A percentile compares a stretch with the other conserved stretches of the same genome.
Conservation (phyloP, 2,329 filamentous ascomycete species). For the Kalaharituber pfeilii region DNA sequence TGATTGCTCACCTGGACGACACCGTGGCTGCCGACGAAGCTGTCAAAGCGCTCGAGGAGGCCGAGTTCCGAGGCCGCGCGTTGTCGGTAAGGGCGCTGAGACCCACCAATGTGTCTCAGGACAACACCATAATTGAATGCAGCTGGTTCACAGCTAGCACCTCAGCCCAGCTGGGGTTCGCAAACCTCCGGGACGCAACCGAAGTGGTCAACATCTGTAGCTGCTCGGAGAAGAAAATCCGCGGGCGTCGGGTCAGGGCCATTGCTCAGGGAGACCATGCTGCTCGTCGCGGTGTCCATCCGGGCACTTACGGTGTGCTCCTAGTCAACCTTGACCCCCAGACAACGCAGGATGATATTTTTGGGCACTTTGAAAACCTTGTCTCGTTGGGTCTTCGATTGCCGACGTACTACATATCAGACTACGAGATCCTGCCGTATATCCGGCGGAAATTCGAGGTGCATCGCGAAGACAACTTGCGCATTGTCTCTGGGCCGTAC, state of each 20-base stretch:
- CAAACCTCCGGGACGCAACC: not conserved
- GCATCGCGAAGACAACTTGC: not conserved
- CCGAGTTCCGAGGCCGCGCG: not conserved
- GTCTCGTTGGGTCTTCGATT: not conserved
- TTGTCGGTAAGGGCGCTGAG: conserved; percentile 5
- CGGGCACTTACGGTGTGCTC: not conserved
- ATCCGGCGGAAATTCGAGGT: not conserved
- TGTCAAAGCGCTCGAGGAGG: conserved; percentile 6
- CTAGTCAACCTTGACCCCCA: not conserved
- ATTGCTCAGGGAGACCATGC: conserved; percentile 4
- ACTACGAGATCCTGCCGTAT: not conserved
- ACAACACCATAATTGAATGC: conserved; percentile 10
- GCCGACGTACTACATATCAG: not conserved
- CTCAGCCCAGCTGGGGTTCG: conserved; percentile 5
- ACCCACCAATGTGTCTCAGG: conserved; percentile 4
- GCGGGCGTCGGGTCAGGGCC: conserved; percentile 3
- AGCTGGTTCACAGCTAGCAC: conserved; percentile 11
- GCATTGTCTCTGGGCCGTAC: not conserved
- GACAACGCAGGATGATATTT: conserved; percentile 9
- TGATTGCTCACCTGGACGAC: conserved; percentile 7
- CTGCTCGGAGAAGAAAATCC: too few species aligned
- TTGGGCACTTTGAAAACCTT: conserved; percentile 1
- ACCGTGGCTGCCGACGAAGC: conserved; percentile 1
- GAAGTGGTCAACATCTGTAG: not conserved
- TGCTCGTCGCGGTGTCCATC: too few species aligned